These are phyloP conservation scores for Paratinospora sagittata DNA, from an alignment of 164 flowering plant genomes.

Conservation along the genomic window DNA sequence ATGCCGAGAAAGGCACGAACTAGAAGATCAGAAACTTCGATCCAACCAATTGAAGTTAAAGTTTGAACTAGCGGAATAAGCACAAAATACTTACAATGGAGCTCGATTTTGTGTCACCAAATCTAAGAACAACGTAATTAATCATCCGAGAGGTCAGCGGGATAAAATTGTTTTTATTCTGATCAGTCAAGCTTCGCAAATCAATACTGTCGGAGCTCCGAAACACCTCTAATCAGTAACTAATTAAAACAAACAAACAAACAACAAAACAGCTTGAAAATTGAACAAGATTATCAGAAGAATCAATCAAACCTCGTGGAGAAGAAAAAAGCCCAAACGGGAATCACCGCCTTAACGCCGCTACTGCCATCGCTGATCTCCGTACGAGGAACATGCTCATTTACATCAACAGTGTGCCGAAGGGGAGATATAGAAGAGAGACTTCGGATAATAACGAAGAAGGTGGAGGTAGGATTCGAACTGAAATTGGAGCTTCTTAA, in stretches of 20 bases:
- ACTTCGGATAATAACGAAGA: conserved; percentile 14
- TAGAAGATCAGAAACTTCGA: too few relatives aligned
- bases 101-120: conserved; percentile 36
- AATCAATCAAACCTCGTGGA: conserved; percentile 83
- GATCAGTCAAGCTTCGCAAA: conserved; percentile 65
- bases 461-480: neutral
- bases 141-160: conserved; percentile 82
- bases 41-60: neutral
- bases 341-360: conserved; percentile 30
- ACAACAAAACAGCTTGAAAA: conserved; percentile 44
- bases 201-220: conserved; percentile 55
- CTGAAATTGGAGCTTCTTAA: neutral
- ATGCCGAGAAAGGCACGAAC: too few relatives aligned
- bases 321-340: conserved; percentile 79
- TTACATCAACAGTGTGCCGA: conserved; percentile 30
- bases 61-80: neutral
- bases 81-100: conserved; percentile 22
- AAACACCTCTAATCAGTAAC: conserved; percentile 3
- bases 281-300: conserved; percentile 45
- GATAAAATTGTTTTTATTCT: conserved; percentile 62
- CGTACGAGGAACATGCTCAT: conserved; percentile 35
- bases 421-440: conserved; percentile 28
- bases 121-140: conserved; percentile 68
- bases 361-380: conserved; percentile 26
- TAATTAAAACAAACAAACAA: neutral